Base-by-base conservation (phyloP, 306 rosid genomes). In the Phaseolus lunatus region DNA sequence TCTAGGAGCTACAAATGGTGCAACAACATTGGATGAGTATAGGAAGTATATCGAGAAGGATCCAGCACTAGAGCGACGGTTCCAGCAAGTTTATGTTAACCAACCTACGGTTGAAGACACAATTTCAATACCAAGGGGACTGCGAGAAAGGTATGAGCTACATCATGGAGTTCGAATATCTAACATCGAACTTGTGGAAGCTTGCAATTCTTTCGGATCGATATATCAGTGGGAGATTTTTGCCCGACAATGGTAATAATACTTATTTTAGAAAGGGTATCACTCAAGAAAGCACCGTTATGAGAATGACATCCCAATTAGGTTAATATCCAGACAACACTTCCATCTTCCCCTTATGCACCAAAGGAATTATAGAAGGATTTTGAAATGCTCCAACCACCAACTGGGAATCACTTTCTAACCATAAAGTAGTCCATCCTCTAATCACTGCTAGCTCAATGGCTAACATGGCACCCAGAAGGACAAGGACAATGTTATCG, bases 161-260 rank as follows among this genome's bases (percentile, higher is more conserved):
- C 98, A 94, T 87, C 98, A 94, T 67, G 98, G 98, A 81, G 98
- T 94, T 63, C 98, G 98, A 49, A 92, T 94, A 78, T 92, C 98
- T 75, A 97, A 94, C 70, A 65, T 96, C 82, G 98, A 97, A 27
- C 97, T 94, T 47, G 98, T 94, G 70, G 97, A 89, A 57, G 98
- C 98, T n/a, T 78, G 98, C 98, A 56, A 89, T 94, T 83, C 90
- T 92, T 29, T 94, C 98, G 0, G 98, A 94, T 82, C 90, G 98
- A 66, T 94, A 94, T 84, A 94, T 94, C 78, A 94, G 98, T 53
- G 98, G 97, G 61, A 84, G 98, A 44, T 94, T 94, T 89, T 88
- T 94, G 78, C 98, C 98, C 7, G 98, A 94, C 86, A 94, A 94
- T 90, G 98, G 98, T 94, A 84, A 82, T 65, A 52, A 49, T 52